Percentiles rank a stretch among this genome's conserved stretches.
phyloP scores from a whole-genome alignment of 768 basidiomycete species.

The Hericium erinaceus region DNA sequence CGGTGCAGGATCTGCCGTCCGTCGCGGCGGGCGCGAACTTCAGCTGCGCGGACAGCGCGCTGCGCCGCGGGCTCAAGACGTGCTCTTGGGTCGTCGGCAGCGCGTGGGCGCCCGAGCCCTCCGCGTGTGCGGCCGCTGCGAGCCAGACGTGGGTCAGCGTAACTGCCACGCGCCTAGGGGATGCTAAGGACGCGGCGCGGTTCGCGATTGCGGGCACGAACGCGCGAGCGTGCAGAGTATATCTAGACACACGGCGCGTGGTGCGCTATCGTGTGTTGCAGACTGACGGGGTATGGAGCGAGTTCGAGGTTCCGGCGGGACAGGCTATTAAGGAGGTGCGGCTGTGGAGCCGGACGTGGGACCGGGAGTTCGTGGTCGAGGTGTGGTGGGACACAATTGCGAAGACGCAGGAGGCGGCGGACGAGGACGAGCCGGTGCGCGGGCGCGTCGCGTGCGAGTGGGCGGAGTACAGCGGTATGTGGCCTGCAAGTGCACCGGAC shows the following conservation, averaged over 20 bases:
- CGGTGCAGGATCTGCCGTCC: neutral
- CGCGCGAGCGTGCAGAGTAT: slow-evolving; percentile 54
- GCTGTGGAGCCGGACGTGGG: neutral
- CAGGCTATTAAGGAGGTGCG: neutral
- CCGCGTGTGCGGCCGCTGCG: neutral
- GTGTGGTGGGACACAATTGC: neutral
- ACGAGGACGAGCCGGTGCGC: neutral
- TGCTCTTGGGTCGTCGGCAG: neutral
- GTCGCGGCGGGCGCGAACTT: neutral
- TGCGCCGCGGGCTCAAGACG: neutral
- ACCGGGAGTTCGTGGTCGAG: neutral
- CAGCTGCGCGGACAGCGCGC: neutral
- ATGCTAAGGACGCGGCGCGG: slow-evolving; percentile 22
- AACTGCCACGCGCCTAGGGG: slow-evolving; percentile 14
- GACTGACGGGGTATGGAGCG: neutral
- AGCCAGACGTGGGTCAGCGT: neutral
- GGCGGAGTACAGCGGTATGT: neutral
- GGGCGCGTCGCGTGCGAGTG: neutral
- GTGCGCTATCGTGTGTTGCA: neutral
- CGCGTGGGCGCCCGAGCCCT: neutral
- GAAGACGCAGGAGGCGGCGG: neutral
- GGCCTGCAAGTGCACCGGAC: neutral
- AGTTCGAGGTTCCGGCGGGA: slow-evolving; percentile 1
- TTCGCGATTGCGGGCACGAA: slow-evolving; percentile 46
- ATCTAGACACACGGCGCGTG: slow-evolving; percentile 34